Base-by-base conservation (phyloP, 2,329 filamentous ascomycete genomes). In the Dactylella cylindrospora region DNA sequence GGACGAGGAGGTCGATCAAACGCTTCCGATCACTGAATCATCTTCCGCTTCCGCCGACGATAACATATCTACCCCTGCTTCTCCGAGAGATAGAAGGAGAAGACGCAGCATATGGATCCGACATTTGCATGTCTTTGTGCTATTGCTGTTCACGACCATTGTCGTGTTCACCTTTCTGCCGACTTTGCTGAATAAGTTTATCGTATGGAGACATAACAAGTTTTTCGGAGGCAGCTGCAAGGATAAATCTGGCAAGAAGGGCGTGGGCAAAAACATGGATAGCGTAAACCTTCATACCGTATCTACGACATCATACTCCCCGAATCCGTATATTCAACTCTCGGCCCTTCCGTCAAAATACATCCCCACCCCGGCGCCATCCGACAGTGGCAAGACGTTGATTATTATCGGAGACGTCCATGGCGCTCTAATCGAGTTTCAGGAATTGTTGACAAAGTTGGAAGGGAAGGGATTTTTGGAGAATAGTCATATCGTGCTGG, bases 371-470 rank as follows among this genome's bases (percentile, higher is more conserved):
- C 36, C 36, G 2, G 36, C 38, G 3, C 49, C 45, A 29, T 23
- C 36, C 3, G 40, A 51, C 1, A 19, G 22, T 19, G 35, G 74
- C 17, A 81, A 79, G 49, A 78, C 90, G 13, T 75, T 98, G 19
- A 76, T 97, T 26, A 78, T 97, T 62, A 78, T 97, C 26, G 91
- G 93, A 50, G 93, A 98, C 74, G 88, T 97, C 10, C 91, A 97
- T 74, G 93, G 93, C 41, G 93, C 93, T 76, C 67, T 23, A 39
- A 19, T 19, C 3, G 59, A 64, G 22, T 64, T 64, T 13, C 51
- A 57, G 13, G 52, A 57, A 9, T 19, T 64, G 15, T 23, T 64
- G 20, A 41, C 43, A 28, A 57, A 41, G 28, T 33, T 55, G 3
- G 59, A 36, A 4, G 44, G 31, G 13, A 51, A 57, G 20, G 45